Evolutionary conservation across 768 basidiomycete genomes (phyloP).

Genomic region (Calocybe cyanea): DNA sequence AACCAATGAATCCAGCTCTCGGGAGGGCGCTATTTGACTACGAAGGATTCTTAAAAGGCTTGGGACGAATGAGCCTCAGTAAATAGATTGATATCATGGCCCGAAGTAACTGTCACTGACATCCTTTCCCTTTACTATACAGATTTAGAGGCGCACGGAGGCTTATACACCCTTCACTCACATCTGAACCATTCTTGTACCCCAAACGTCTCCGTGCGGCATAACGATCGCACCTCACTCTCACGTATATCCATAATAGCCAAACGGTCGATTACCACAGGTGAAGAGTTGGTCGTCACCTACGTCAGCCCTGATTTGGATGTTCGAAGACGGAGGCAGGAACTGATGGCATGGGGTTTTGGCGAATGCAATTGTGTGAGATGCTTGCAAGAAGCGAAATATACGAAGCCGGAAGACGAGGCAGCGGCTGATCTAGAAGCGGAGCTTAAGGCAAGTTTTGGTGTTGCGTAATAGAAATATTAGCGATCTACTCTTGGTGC

Average conservation of each 20-base stretch:
- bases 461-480: slow-evolving; percentile 39
- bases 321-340: slow-evolving; percentile 43
- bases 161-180: slow-evolving; percentile 81
- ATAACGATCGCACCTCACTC: slow-evolving; percentile 67
- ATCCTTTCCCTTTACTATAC: too few species aligned
- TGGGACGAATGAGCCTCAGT: slow-evolving; percentile 84
- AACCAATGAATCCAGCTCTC: slow-evolving; percentile 44
- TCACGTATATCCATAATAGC: slow-evolving; percentile 77
- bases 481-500: too few species aligned
- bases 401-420: slow-evolving; percentile 24
- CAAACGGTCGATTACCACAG: slow-evolving; percentile 53
- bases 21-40: slow-evolving; percentile 66
- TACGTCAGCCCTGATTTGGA: slow-evolving; percentile 71
- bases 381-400: slow-evolving; percentile 58
- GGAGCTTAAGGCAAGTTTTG: slow-evolving; percentile 64
- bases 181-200: slow-evolving; percentile 84
- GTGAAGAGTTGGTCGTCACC: slow-evolving; percentile 73
- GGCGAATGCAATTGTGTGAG: slow-evolving; percentile 63
- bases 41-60: slow-evolving; percentile 65
- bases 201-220: slow-evolving; percentile 77
- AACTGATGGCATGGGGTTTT: slow-evolving; percentile 73
- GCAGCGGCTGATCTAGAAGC: slow-evolving; percentile 48
- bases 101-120: too few species aligned
- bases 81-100: not conserved
- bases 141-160: slow-evolving; percentile 86